These are phyloP conservation scores for Martiniozyma abietophila DNA, from an alignment of 805 yeast species.

Conservation along the genomic window DNA sequence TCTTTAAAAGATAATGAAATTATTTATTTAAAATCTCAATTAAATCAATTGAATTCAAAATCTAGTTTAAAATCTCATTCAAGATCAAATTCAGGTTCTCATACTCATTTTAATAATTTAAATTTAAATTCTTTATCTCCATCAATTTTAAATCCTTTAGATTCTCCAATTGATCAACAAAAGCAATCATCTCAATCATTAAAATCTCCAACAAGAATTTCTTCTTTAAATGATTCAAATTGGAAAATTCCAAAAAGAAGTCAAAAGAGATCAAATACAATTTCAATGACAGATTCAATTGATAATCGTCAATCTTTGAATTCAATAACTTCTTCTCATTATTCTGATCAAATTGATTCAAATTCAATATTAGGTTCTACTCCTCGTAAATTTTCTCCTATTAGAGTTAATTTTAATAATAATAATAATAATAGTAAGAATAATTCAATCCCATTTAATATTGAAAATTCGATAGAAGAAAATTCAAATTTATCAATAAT, in stretches of 20 bases:
- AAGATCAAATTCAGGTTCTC: too few species aligned
- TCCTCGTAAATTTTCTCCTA: constrained; percentile 24
- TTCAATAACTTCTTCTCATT: constrained; percentile 11
- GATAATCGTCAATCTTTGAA: constrained; percentile 1
- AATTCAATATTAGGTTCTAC: constrained; percentile 22
- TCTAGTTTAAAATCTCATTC: too few species aligned
- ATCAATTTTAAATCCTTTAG: constrained; percentile 16
- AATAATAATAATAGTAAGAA: not conserved
- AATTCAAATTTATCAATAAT: too few species aligned
- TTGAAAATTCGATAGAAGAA: too few species aligned
- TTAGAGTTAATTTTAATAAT: constrained; percentile 9
- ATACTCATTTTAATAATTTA: too few species aligned
- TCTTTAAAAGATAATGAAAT: constrained; percentile 10
- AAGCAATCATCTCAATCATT: constrained; percentile 8
- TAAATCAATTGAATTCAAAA: not conserved
- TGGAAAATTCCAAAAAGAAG: constrained; percentile 23
- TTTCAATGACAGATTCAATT: not conserved
- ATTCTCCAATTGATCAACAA: constrained; percentile 19
- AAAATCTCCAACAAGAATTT: constrained; percentile 8
- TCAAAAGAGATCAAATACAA: constrained; percentile 14
- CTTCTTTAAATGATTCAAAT: constrained; percentile 4
- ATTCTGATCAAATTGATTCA: constrained; percentile 5
- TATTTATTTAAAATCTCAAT: constrained; percentile 1
- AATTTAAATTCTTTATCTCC: not conserved
- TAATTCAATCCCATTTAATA: not conserved